Percentiles rank a stretch among this genome's conserved stretches.
phyloP scores from a whole-genome alignment of 768 basidiomycete species.

The Boletellus emodensis region DNA sequence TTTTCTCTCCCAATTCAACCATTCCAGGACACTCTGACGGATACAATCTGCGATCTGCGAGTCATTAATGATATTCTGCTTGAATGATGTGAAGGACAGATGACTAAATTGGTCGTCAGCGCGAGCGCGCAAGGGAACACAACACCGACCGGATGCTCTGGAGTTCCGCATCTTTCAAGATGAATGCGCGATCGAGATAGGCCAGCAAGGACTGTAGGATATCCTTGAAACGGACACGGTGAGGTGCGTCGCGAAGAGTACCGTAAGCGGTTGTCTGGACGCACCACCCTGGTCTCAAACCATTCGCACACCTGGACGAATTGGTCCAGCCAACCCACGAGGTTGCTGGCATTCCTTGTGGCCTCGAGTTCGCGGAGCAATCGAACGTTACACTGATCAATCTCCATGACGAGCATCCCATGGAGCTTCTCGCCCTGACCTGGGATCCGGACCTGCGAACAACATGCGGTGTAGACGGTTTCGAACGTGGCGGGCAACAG shows the following conservation, averaged over 20 bases:
- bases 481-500: constrained; percentile 50
- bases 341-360: constrained; percentile 8
- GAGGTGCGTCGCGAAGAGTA: neutral
- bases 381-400: constrained; percentile 50
- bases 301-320: constrained; percentile 56
- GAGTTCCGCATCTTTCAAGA: constrained; percentile 38
- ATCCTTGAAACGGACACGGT: constrained; percentile 33
- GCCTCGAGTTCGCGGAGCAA: constrained; percentile 39
- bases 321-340: constrained; percentile 52
- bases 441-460: constrained; percentile 47
- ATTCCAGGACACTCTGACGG: constrained; percentile 42
- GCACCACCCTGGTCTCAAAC: constrained; percentile 64
- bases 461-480: constrained; percentile 53
- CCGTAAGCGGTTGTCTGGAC: constrained; percentile 21
- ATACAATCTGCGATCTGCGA: constrained; percentile 41
- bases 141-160: constrained; percentile 43
- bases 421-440: constrained; percentile 58
- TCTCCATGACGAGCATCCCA: constrained; percentile 50
- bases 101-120: constrained; percentile 33
- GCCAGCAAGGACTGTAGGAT: constrained; percentile 62
- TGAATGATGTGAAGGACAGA: constrained; percentile 56
- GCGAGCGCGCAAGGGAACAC: neutral
- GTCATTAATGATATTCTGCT: constrained; percentile 47
- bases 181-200: constrained; percentile 68
- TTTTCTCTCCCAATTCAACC: constrained; percentile 55